Evolutionary conservation across 2,329 filamentous ascomycete species (phyloP).

Genomic region (Hypoxylon sp.): DNA sequence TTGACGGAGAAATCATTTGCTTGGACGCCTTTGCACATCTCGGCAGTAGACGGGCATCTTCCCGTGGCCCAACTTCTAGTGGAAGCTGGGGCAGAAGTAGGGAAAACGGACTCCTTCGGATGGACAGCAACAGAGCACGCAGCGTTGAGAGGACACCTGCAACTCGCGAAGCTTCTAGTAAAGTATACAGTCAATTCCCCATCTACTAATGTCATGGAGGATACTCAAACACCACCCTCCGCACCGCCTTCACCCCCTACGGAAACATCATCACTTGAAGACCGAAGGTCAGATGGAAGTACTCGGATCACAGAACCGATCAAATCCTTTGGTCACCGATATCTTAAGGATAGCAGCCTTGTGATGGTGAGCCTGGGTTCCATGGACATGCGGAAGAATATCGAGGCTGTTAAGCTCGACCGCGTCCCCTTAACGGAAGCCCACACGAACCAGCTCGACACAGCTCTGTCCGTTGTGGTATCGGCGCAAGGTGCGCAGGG

Average conservation of each 20-base stretch:
- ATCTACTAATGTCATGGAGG: conserved; percentile 51
- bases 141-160: conserved; percentile 87
- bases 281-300: conserved; percentile 67
- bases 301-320: conserved; percentile 79
- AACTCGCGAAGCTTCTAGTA: conserved; percentile 79
- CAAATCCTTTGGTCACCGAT: conserved; percentile 96
- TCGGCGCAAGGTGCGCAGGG: conserved; percentile 88
- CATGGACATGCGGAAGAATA: conserved; percentile 90
- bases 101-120: conserved; percentile 84
- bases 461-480: conserved; percentile 90
- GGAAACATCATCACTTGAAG: conserved; percentile 73
- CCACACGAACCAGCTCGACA: conserved; percentile 93
- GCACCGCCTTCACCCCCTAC: conserved; percentile 61
- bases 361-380: conserved; percentile 93
- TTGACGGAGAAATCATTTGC: conserved; percentile 86
- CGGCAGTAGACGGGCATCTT: conserved; percentile 88
- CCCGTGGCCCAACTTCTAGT: conserved; percentile 82
- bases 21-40: conserved; percentile 96
- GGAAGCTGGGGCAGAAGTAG: conserved; percentile 81
- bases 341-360: conserved; percentile 89
- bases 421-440: conserved; percentile 89
- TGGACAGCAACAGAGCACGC: conserved; percentile 97
- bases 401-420: conserved; percentile 87
- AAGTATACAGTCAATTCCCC: conserved; percentile 61
- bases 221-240: conserved; percentile 46